phyloP scores from a whole-genome alignment of 1,284 basidiomycete genomes.

The Heterobasidion annosum region DNA sequence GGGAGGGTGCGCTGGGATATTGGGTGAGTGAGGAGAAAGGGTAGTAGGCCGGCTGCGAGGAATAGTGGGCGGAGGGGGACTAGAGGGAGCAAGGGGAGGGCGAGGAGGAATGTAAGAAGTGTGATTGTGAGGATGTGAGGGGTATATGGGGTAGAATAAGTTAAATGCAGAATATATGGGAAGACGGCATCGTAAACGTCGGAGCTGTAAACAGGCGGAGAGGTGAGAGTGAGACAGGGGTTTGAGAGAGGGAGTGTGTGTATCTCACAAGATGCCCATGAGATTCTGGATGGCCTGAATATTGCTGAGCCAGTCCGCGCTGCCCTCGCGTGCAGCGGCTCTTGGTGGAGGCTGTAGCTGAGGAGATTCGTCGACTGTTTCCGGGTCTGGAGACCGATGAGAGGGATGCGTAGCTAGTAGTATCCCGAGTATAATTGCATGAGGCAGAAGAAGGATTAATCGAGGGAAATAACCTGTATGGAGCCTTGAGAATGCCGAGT shows the following conservation, averaged over 20 bases:
- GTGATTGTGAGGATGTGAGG: constrained; percentile 39
- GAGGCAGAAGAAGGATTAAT: constrained; percentile 55
- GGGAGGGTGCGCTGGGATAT: constrained; percentile 22
- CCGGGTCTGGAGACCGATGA: constrained; percentile 7
- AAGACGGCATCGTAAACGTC: constrained; percentile 28
- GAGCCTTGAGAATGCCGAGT: not conserved
- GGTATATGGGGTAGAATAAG: constrained; percentile 46
- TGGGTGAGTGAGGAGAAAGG: constrained; percentile 48
- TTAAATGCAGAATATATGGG: constrained; percentile 29
- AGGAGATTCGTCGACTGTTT: constrained; percentile 10
- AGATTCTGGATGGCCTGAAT: constrained; percentile 75
- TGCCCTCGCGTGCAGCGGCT: constrained; percentile 38
- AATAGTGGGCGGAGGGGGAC: constrained; percentile 53
- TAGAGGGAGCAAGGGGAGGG: constrained; percentile 34
- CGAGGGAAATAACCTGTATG: constrained; percentile 57
- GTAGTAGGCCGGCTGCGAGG: constrained; percentile 44
- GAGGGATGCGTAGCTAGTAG: constrained; percentile 51
- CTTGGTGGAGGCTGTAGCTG: constrained; percentile 23
- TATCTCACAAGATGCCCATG: constrained; percentile 61
- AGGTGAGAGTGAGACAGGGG: not conserved
- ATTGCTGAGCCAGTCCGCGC: constrained; percentile 68
- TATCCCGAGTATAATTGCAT: constrained; percentile 41
- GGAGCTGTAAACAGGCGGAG: constrained; percentile 24
- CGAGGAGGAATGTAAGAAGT: constrained; percentile 34
- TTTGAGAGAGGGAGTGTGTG: constrained; percentile 5